These are phyloP conservation scores for Penstemon eatonii DNA, from an alignment of 257 asterid species.

Conservation along the genomic window DNA sequence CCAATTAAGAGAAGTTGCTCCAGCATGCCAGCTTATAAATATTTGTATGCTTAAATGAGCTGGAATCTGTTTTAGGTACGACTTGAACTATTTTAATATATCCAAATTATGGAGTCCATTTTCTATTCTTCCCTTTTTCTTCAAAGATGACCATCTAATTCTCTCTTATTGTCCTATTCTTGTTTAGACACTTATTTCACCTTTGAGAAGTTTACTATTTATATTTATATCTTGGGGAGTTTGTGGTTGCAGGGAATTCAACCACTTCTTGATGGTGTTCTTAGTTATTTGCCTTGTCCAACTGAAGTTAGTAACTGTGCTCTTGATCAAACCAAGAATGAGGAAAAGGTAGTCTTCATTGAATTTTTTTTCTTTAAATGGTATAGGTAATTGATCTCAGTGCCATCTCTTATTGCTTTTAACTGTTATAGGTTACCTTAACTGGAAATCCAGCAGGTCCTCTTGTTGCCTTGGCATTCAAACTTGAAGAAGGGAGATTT, in stretches of 20 bases:
- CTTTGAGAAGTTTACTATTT: constrained; percentile 16
- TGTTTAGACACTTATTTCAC: constrained; percentile 2
- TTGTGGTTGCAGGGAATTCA: constrained; percentile 78
- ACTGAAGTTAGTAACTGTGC: constrained; percentile 80
- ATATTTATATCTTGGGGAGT: constrained; percentile 11
- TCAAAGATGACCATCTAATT: constrained; percentile 10
- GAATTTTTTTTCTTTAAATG: constrained; percentile 18
- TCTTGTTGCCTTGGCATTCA: constrained; percentile 95
- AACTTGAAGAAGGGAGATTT: constrained; percentile 93
- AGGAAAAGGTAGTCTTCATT: constrained; percentile 69
- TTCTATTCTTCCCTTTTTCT: not conserved
- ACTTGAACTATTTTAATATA: no score
- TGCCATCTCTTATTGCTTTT: constrained; percentile 23
- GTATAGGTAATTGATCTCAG: constrained; percentile 18
- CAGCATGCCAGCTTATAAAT: constrained; percentile 6
- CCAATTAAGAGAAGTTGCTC: constrained; percentile 12
- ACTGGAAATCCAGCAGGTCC: constrained; percentile 92
- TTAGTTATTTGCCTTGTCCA: constrained; percentile 90
- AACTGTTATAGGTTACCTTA: constrained; percentile 59
- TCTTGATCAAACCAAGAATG: constrained; percentile 88
- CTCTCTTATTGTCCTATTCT: constrained; percentile 1
- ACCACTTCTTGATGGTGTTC: constrained; percentile 94
- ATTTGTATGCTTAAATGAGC: constrained; percentile 12
- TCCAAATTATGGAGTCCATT: no score
- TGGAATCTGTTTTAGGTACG: constrained; percentile 2